phyloP scores from a whole-genome alignment of 2,329 filamentous ascomycete genomes.

The Chrysoporthe puriensis region DNA sequence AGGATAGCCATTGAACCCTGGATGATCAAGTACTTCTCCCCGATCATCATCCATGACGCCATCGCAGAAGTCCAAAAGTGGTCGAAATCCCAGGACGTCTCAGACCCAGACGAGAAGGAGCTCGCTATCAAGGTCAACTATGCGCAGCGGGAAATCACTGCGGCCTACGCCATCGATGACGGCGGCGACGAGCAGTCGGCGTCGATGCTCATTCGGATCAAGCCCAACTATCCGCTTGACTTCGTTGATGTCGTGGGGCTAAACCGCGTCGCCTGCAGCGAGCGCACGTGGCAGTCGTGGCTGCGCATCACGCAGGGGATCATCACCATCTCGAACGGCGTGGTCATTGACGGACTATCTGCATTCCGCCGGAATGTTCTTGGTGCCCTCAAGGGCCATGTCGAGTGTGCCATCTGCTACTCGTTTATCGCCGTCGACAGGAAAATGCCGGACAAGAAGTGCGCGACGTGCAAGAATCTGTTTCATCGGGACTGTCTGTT shows the following conservation, averaged over 20 bases:
- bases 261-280: slow-evolving; percentile 83
- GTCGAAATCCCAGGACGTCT: slow-evolving; percentile 58
- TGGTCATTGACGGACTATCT: slow-evolving; percentile 81
- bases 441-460: slow-evolving; percentile 89
- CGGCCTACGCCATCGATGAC: slow-evolving; percentile 71
- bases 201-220: slow-evolving; percentile 79
- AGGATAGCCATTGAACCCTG: slow-evolving; percentile 78
- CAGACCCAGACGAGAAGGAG: slow-evolving; percentile 56
- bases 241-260: slow-evolving; percentile 75
- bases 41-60: slow-evolving; percentile 66
- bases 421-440: slow-evolving; percentile 88
- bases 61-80: slow-evolving; percentile 71
- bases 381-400: slow-evolving; percentile 87
- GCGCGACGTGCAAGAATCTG: slow-evolving; percentile 88
- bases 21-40: slow-evolving; percentile 84
- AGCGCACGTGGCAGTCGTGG: slow-evolving; percentile 93
- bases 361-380: slow-evolving; percentile 87
- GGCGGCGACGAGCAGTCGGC: slow-evolving; percentile 76
- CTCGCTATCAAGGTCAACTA: slow-evolving; percentile 72
- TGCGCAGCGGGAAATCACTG: slow-evolving; percentile 75
- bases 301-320: slow-evolving; percentile 85
- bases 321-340: slow-evolving; percentile 91
- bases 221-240: slow-evolving; percentile 80
- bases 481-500: slow-evolving; percentile 92
- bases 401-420: slow-evolving; percentile 96